Base-by-base conservation (phyloP, 768 basidiomycete species). In the Podaxis sp. region DNA sequence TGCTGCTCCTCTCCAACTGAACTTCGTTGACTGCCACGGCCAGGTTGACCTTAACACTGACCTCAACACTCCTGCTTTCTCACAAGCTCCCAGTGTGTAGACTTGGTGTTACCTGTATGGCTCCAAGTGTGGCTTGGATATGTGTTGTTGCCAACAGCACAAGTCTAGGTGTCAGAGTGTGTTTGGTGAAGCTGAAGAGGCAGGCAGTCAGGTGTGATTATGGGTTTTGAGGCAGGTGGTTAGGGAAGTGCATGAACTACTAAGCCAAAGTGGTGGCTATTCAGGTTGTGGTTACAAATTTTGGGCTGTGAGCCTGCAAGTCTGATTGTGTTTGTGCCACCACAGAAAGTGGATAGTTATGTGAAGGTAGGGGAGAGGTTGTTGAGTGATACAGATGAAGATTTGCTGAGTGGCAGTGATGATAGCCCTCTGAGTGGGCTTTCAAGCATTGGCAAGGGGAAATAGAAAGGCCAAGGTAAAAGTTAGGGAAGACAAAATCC, bases 241-340 rank as follows among this genome's bases (percentile, higher is more conserved):
- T 4, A 20, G 44, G 3, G 24, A 30, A 1, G 30, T 44, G 0
- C 53, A 26, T 8, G 6, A n/a, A 15, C 44, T n/a, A 24, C 20
- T 56, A 6, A n/a, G 26, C 26, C 26, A 4, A 26, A 26, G 26
- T 26, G 26, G 26, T 4, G 4, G 26, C 26, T 4, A 26, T 2
- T 26, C 26, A 26, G 26, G 26, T 26, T 2, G 26, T 26, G 26
- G 26, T 26, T 26, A 26, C 26, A 26, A 4, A 26, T 26, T 26
- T 26, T 26, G 26, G 4, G 26, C 64, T 68, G 26, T 70, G 36
- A 69, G 15, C 78, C 79, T 4, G 74, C 77, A 24, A 80, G 77
- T 22, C 82, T 77, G 38, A 82, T 82, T 64, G 67, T 76, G 49
- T 82, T 82, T 58, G 79, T 78, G 66, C 73, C 56, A 51, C 66